Evolutionary conservation across 2,329 filamentous ascomycete genomes (phyloP).

Genomic region (Talaromyces sp.): DNA sequence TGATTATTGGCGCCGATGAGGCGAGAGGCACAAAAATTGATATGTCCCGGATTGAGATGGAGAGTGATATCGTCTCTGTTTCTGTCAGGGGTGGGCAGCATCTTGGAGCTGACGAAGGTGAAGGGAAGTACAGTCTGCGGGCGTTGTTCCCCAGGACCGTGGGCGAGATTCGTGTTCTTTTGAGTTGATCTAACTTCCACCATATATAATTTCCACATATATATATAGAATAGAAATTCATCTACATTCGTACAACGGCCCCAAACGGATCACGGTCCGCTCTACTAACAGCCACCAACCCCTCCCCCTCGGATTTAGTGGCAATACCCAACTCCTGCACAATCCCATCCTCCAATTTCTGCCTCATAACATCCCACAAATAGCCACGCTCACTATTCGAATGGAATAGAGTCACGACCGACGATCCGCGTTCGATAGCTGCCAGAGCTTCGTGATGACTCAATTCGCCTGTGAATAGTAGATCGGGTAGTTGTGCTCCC

Average conservation of each 20-base stretch:
- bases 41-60: conserved; percentile 32
- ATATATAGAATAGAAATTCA: neutral
- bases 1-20: conserved; percentile 61
- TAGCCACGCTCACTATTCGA: conserved; percentile 90
- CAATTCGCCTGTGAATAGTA: conserved; percentile 90
- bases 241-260: conserved; percentile 53
- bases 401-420: conserved; percentile 83
- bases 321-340: conserved; percentile 53
- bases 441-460: conserved; percentile 88
- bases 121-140: conserved; percentile 45
- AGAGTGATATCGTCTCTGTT: conserved; percentile 25
- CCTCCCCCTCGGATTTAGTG: conserved; percentile 30
- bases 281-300: conserved; percentile 68
- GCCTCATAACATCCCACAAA: conserved; percentile 67
- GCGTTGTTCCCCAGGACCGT: conserved; percentile 63
- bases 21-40: conserved; percentile 36
- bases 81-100: conserved; percentile 23
- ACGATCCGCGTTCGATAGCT: conserved; percentile 78
- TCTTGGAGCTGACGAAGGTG: conserved; percentile 33
- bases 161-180: conserved; percentile 62
- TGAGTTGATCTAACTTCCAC: conserved; percentile 48
- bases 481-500: conserved; percentile 60
- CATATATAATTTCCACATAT: neutral
- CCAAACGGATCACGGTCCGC: conserved; percentile 85
- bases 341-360: conserved; percentile 62